Conservation (phyloP, 305 asterid species). For the Fraxinus nigra region DNA sequence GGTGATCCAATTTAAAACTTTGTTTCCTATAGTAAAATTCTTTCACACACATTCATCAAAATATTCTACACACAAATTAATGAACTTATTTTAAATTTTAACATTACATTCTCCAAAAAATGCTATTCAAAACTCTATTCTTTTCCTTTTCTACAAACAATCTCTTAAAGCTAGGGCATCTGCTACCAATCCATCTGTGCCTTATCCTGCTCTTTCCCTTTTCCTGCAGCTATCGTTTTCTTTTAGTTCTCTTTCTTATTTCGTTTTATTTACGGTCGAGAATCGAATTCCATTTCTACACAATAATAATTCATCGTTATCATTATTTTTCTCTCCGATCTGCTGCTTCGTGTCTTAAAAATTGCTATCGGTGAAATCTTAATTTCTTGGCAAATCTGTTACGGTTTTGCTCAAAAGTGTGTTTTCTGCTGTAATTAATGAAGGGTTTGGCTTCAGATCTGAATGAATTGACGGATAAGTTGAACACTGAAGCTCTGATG, state of each 20-base stretch:
- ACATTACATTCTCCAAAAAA: no score
- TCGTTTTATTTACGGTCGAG: neutral
- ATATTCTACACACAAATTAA: no score
- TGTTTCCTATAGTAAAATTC: no score
- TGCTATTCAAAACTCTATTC: no score
- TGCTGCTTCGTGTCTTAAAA: neutral
- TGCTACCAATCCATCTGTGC: neutral
- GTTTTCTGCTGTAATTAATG: neutral
- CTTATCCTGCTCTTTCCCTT: neutral
- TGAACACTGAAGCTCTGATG: neutral
- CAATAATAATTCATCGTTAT: neutral
- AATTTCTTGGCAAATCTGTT: neutral
- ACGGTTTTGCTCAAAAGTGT: neutral
- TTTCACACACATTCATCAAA: no score
- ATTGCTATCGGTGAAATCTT: neutral
- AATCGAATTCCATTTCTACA: neutral
- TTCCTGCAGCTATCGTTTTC: neutral
- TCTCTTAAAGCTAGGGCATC: neutral
- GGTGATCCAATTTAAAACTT: neutral
- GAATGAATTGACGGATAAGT: neutral
- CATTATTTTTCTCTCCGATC: neutral
- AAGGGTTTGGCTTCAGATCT: neutral
- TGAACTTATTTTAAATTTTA: no score
- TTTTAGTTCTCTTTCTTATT: no score
- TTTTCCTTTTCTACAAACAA: no score